Evolutionary conservation across 2,329 filamentous ascomycete species (phyloP).

Genomic region (Pseudogymnoascus sp.): DNA sequence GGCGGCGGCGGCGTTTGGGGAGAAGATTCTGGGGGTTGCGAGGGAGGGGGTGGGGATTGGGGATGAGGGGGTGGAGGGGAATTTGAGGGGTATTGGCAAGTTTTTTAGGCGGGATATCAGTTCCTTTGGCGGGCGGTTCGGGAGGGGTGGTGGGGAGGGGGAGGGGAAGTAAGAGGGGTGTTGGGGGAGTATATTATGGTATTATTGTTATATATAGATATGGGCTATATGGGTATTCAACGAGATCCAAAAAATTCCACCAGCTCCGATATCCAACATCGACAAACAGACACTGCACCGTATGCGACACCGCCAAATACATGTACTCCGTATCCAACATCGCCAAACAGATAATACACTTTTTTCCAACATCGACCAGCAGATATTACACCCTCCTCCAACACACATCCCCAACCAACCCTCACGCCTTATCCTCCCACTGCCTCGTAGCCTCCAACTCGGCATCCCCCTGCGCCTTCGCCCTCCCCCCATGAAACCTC

Average conservation of each 20-base stretch:
- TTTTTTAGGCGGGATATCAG: constrained; percentile 88
- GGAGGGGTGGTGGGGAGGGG: constrained; percentile 33
- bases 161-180: constrained; percentile 14
- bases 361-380: neutral
- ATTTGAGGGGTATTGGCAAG: constrained; percentile 90
- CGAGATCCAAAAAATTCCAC: neutral
- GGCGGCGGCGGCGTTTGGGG: constrained; percentile 64
- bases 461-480: constrained; percentile 17
- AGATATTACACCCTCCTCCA: neutral
- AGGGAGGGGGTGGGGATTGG: constrained; percentile 57
- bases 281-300: neutral
- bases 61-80: constrained; percentile 77
- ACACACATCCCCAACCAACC: too few species aligned
- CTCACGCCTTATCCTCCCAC: constrained; percentile 18
- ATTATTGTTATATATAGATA: neutral
- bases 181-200: too few species aligned
- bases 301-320: too few species aligned
- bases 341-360: neutral
- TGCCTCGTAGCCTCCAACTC: constrained; percentile 20
- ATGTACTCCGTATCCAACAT: too few species aligned
- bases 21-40: constrained; percentile 79
- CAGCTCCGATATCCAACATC: neutral
- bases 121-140: constrained; percentile 64
- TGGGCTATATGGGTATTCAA: neutral
- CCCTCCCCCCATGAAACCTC: constrained; percentile 26